phyloP scores from a whole-genome alignment of 2,329 filamentous ascomycete species.

The Pestalotiopsis sp. region DNA sequence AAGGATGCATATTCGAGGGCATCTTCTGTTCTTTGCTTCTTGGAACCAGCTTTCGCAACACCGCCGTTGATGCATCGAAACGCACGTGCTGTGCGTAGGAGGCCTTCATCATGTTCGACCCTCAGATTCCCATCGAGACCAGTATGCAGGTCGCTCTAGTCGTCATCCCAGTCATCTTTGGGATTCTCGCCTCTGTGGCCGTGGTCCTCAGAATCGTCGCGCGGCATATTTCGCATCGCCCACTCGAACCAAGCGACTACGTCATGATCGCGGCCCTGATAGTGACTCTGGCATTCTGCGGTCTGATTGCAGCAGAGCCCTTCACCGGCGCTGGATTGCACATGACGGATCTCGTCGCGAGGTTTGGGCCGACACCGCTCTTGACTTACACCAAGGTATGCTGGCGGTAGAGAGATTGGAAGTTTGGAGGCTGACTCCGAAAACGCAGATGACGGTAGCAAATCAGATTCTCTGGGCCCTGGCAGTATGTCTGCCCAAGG shows the following conservation, averaged over 20 bases:
- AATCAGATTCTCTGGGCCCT: slow-evolving; percentile 9
- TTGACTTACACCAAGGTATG: neutral
- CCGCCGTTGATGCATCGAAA: neutral
- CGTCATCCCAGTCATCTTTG: neutral
- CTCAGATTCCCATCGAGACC: neutral
- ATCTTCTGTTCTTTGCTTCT: neutral
- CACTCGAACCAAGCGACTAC: neutral
- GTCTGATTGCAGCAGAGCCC: neutral
- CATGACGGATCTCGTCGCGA: neutral
- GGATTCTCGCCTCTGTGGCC: neutral
- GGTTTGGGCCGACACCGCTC: neutral
- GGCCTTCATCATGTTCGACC: neutral
- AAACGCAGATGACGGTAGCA: neutral
- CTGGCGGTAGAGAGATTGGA: neutral
- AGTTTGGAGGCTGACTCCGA: neutral
- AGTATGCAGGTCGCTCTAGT: neutral
- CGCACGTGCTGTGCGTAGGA: neutral
- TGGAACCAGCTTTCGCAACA: neutral
- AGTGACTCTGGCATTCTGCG: neutral
- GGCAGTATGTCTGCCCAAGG: slow-evolving; percentile 7
- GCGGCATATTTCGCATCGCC: neutral
- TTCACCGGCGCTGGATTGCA: neutral
- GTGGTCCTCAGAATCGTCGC: neutral
- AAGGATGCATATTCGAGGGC: neutral
- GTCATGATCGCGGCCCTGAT: neutral